Evolutionary conservation across 2,329 filamentous ascomycete species (phyloP).

Genomic region (Penicillium sp.): DNA sequence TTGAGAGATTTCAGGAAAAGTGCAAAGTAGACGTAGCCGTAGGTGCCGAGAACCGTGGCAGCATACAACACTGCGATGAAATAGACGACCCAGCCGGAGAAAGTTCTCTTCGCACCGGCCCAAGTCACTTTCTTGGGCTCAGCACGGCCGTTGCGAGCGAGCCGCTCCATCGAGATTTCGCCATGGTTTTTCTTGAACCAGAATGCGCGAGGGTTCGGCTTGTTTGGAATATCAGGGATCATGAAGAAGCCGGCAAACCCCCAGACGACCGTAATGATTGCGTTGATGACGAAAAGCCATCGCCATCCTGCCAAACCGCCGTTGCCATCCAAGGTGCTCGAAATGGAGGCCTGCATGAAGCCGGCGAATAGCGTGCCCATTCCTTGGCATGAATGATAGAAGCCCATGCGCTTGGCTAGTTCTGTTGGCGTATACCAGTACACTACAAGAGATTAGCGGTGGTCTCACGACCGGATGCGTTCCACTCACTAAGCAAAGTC

Average conservation of each 20-base stretch:
- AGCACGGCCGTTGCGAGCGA: slow-evolving; percentile 46
- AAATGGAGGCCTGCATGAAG: slow-evolving; percentile 32
- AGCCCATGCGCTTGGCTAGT: slow-evolving; percentile 33
- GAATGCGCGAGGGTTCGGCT: slow-evolving; percentile 23
- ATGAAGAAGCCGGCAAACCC: slow-evolving; percentile 36
- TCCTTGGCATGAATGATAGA: slow-evolving; percentile 32
- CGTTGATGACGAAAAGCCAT: slow-evolving; percentile 41
- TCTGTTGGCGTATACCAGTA: slow-evolving; percentile 42
- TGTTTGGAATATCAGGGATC: slow-evolving; percentile 41
- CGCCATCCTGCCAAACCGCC: slow-evolving; percentile 36
- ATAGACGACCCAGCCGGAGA: slow-evolving; percentile 47
- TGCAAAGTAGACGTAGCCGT: slow-evolving; percentile 41
- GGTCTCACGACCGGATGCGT: neutral
- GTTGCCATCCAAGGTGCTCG: slow-evolving; percentile 31
- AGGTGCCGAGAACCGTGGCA: slow-evolving; percentile 47
- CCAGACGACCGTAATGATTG: slow-evolving; percentile 39
- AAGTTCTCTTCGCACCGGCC: slow-evolving; percentile 46
- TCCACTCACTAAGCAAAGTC: slow-evolving; percentile 28
- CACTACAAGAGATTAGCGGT: slow-evolving; percentile 6
- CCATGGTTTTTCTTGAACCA: slow-evolving; percentile 48
- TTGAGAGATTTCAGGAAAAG: slow-evolving; percentile 24
- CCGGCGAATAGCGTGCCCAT: slow-evolving; percentile 34
- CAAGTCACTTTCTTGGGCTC: slow-evolving; percentile 49
- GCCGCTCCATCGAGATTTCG: slow-evolving; percentile 44
- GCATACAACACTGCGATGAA: slow-evolving; percentile 49